phyloP scores from a whole-genome alignment of 2,329 filamentous ascomycete genomes.

The Cordyceps cicadae region DNA sequence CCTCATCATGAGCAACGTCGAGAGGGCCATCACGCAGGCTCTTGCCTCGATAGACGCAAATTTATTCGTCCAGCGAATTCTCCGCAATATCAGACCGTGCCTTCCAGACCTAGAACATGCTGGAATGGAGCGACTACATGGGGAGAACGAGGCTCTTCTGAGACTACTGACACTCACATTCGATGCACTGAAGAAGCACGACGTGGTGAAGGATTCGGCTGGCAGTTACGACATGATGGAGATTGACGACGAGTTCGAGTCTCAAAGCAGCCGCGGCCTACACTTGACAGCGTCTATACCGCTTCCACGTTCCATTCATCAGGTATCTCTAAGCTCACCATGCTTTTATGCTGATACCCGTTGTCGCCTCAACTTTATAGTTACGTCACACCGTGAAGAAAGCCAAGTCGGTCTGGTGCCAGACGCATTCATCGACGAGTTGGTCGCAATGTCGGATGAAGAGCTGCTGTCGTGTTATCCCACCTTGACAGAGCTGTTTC shows the following conservation, averaged over 20 bases:
- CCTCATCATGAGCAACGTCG: conserved; percentile 31
- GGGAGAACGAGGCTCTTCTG: conserved; percentile 33
- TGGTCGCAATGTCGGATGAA: conserved; percentile 42
- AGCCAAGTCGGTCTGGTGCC: conserved; percentile 43
- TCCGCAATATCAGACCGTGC: conserved; percentile 36
- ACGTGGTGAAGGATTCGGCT: conserved; percentile 23
- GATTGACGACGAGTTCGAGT: conserved; percentile 56
- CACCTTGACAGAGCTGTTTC: conserved; percentile 44
- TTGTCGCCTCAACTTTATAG: conserved; percentile 38
- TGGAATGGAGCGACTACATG: conserved; percentile 30
- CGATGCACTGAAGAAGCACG: conserved; percentile 23
- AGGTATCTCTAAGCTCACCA: conserved; percentile 32
- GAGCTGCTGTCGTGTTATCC: conserved; percentile 44
- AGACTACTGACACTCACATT: conserved; percentile 35
- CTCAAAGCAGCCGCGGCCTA: conserved; percentile 44
- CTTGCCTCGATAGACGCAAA: conserved; percentile 37
- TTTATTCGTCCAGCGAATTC: conserved; percentile 37
- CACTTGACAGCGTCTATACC: conserved; percentile 27
- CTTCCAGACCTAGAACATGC: conserved; percentile 36
- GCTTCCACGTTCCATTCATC: conserved; percentile 38
- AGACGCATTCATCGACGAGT: conserved; percentile 38
- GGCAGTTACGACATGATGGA: conserved; percentile 52
- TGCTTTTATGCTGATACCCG: conserved; percentile 42
- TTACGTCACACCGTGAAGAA: conserved; percentile 32
- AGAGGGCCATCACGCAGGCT: conserved; percentile 32